These are phyloP conservation scores for Chaetomium sp. DNA, from an alignment of 2,329 filamentous ascomycete species.

Conservation along the genomic window DNA sequence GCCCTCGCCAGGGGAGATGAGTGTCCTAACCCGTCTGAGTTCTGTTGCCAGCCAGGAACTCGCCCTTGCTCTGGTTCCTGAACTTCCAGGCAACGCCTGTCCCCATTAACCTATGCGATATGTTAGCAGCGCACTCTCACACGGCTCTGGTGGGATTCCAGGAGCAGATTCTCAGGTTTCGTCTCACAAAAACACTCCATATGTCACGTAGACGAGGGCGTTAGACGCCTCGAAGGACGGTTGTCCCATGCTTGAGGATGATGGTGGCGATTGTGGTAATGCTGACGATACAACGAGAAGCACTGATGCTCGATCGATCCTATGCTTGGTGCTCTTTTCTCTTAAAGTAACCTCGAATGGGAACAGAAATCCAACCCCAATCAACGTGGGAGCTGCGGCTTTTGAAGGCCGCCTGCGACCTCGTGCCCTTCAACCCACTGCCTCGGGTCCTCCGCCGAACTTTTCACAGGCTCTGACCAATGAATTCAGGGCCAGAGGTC, in stretches of 20 bases:
- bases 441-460: neutral
- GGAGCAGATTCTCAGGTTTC: neutral
- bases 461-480: constrained; percentile 17
- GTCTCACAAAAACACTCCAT: constrained; percentile 71
- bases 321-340: neutral
- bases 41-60: constrained; percentile 75
- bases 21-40: constrained; percentile 75
- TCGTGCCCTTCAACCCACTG: neutral
- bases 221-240: constrained; percentile 77
- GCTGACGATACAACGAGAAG: too few species aligned
- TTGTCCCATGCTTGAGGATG: constrained; percentile 62
- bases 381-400: neutral
- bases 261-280: neutral
- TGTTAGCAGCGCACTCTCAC: constrained; percentile 2
- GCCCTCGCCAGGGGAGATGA: constrained; percentile 16
- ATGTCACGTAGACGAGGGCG: constrained; percentile 80
- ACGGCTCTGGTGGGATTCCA: neutral
- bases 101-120: constrained; percentile 60
- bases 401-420: constrained; percentile 6
- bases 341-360: neutral
- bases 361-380: neutral
- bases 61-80: constrained; percentile 65
- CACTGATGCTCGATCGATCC: neutral
- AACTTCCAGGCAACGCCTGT: constrained; percentile 59
- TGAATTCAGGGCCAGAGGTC: neutral